Conservation (phyloP, 2,329 filamentous ascomycete species). For the Neobulgaria alba region DNA sequence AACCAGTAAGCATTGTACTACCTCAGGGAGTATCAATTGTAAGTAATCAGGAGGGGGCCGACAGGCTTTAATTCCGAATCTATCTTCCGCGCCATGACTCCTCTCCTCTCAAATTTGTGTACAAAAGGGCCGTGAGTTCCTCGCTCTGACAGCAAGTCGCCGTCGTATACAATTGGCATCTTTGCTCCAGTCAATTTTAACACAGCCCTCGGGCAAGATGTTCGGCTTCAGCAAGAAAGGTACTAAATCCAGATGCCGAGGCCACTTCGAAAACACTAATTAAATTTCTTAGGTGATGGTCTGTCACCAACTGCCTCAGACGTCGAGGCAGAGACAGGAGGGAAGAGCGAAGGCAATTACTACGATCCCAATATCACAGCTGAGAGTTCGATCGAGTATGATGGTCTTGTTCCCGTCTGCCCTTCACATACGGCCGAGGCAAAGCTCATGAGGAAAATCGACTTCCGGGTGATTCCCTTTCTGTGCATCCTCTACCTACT, state of each 20-base stretch:
- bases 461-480: conserved; percentile 62
- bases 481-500: conserved; percentile 64
- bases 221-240: conserved; percentile 10
- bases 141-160: background rate
- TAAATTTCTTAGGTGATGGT: conserved; percentile 5
- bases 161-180: background rate
- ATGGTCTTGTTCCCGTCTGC: conserved; percentile 24
- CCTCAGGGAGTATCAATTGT: background rate
- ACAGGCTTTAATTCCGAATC: no score
- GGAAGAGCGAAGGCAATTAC: conserved; percentile 16
- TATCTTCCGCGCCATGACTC: background rate
- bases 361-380: conserved; percentile 20
- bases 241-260: background rate
- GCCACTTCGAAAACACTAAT: background rate
- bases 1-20: background rate
- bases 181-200: background rate
- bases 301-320: conserved; percentile 14
- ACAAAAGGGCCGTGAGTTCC: background rate
- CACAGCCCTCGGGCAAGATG: conserved; percentile 5
- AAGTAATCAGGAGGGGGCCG: background rate
- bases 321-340: conserved; percentile 19
- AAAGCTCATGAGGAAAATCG: conserved; percentile 60
- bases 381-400: conserved; percentile 11
- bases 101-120: background rate
- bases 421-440: conserved; percentile 40